Percentiles rank a stretch among this genome's conserved stretches.
phyloP scores from a whole-genome alignment of 768 basidiomycete species.

The Panus rudis region DNA sequence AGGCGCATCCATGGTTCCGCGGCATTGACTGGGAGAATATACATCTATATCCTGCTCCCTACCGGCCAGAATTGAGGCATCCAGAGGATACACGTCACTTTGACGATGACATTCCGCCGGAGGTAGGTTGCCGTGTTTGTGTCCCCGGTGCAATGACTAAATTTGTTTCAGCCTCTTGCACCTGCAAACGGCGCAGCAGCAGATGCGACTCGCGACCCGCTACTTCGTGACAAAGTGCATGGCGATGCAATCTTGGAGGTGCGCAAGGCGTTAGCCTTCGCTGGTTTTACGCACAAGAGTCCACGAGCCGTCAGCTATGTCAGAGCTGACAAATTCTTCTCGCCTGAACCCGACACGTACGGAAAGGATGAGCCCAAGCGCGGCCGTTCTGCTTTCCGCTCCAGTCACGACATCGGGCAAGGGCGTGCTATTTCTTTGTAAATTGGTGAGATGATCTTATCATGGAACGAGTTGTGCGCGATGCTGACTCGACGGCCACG shows the following conservation, averaged over 20 bases:
- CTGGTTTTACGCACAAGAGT: conserved; percentile 87
- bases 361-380: conserved; percentile 41
- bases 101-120: conserved; percentile 87
- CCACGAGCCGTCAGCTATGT: conserved; percentile 74
- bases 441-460: conserved; percentile 13
- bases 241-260: conserved; percentile 84
- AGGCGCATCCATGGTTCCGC: conserved; percentile 87
- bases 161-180: conserved; percentile 67
- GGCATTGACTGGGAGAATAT: conserved; percentile 89
- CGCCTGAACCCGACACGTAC: conserved; percentile 44
- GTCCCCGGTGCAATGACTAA: too few relatives aligned
- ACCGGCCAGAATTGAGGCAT: conserved; percentile 73
- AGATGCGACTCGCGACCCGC: conserved; percentile 83
- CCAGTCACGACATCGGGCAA: conserved; percentile 54
- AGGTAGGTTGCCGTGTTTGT: conserved; percentile 51
- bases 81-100: conserved; percentile 93
- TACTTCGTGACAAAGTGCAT: conserved; percentile 79
- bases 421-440: conserved; percentile 84
- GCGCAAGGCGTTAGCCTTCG: conserved; percentile 87
- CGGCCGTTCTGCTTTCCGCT: conserved; percentile 60
- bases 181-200: conserved; percentile 80
- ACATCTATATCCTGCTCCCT: conserved; percentile 78
- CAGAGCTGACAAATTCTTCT: conserved; percentile 68
- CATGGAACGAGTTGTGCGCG: conserved; percentile 15
- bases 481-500: conserved; percentile 12